These are phyloP conservation scores for Trichoderma breve DNA, from an alignment of 2,329 filamentous ascomycete species.

Conservation along the genomic window DNA sequence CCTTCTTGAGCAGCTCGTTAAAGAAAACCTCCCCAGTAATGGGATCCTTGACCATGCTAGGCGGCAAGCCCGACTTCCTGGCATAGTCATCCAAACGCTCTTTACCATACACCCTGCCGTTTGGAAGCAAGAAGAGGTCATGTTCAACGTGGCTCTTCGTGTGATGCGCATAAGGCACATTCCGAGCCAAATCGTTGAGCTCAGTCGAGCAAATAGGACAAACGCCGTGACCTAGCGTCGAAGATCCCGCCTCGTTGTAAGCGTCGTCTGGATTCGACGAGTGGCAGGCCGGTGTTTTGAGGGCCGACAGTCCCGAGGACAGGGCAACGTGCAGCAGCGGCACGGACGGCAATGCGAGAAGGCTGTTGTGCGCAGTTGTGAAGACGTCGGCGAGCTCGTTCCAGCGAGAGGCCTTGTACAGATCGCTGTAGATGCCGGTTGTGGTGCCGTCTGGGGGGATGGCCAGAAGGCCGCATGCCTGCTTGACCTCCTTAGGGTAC, in stretches of 20 bases:
- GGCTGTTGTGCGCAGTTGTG: conserved; percentile 77
- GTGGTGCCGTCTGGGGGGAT: conserved; percentile 56
- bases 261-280: conserved; percentile 52
- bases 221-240: conserved; percentile 65
- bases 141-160: conserved; percentile 89
- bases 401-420: conserved; percentile 77
- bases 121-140: conserved; percentile 83
- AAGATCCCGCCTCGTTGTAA: conserved; percentile 18
- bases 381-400: conserved; percentile 74
- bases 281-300: conserved; percentile 95
- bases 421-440: conserved; percentile 44
- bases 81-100: conserved; percentile 73
- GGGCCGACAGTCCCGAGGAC: conserved; percentile 83
- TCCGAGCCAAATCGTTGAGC: conserved; percentile 83
- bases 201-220: conserved; percentile 97
- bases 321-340: conserved; percentile 89
- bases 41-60: conserved; percentile 72
- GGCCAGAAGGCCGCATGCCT: conserved; percentile 78
- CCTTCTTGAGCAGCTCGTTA: conserved; percentile 69
- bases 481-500: conserved; percentile 66
- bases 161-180: conserved; percentile 92
- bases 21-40: conserved; percentile 68
- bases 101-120: conserved; percentile 79
- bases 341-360: conserved; percentile 77
- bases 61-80: conserved; percentile 69